Evolutionary conservation across 306 rosid species (phyloP), one percentile per base, ranked within the genome.

Genomic region (Ormosia emarginata): DNA sequence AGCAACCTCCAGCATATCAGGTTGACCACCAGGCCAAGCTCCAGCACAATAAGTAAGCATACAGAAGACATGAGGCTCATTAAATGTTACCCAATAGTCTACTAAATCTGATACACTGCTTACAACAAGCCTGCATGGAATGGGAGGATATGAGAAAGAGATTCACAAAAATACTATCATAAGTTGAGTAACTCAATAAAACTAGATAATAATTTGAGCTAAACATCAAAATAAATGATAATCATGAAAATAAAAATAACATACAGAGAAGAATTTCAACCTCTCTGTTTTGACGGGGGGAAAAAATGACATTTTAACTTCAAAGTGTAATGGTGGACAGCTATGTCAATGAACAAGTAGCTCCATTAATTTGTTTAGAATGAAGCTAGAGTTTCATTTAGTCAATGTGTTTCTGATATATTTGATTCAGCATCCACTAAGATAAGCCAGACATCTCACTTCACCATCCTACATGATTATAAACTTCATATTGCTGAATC

Each of bases 21-120:
- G 99, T 86, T 95, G 89, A 82, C 99, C 99, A 69, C 98, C 98
- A 58, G 98, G 98, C 98, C 97, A 95, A 81, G 99, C 88, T 73
- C 99, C 99, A 50, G 97, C 97, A 84, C 91, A 92, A 80, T 93
- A 95, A 68, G 98, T 93, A 77, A 92, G 98, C 92, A 92, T 84
- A 55, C 90, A 75, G 86, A 95, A 95, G 84, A 95, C 90, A 67
- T 95, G 98, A 70, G 99, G 99, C 82, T 95, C 99, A 75, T 95
- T 95, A 87, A 95, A 95, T 34, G 94, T 93, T 67, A 95, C 85
- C 99, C 99, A 95, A 77, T 90, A 95, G 82, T 93, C 98, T 75
- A 95, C 90, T 67, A 90, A 81, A 74, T 90, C 94, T 61, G 91
- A 83, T n/a, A 93, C 92, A 82, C 69, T 77, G 88, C 92, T 83